Evolutionary conservation across 768 basidiomycete species (phyloP).

Genomic region (Tephrocybe sp.): DNA sequence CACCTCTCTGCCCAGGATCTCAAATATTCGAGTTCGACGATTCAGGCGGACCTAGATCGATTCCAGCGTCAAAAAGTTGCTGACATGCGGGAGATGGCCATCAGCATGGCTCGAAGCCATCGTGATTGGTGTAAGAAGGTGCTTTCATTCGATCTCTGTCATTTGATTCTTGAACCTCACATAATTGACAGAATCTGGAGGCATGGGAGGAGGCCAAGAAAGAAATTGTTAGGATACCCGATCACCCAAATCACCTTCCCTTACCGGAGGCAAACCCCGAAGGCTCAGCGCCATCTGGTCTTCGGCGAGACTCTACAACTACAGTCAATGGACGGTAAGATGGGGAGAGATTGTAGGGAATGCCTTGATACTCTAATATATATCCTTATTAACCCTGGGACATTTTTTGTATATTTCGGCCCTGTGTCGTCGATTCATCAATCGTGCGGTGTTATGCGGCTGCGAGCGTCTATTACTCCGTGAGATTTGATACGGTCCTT

Average conservation of each 20-base stretch:
- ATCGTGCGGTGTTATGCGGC: no score
- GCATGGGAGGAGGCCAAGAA: constrained; percentile 96
- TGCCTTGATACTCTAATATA: constrained; percentile 12
- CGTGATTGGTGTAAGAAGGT: constrained; percentile 98
- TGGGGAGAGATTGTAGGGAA: not conserved
- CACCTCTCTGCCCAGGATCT: constrained; percentile 92
- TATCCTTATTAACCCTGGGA: constrained; percentile 13
- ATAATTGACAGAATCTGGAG: constrained; percentile 75
- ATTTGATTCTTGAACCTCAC: not conserved
- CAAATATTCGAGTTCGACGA: constrained; percentile 94
- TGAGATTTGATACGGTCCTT: no score
- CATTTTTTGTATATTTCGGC: no score
- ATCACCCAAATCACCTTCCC: constrained; percentile 79
- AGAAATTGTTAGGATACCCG: constrained; percentile 88
- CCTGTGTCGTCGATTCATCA: no score
- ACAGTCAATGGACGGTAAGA: no score
- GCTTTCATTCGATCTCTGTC: constrained; percentile 6
- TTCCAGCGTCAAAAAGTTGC: constrained; percentile 99
- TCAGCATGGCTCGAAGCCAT: constrained; percentile 87
- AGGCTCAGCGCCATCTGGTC: constrained; percentile 34
- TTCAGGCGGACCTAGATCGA: constrained; percentile 95
- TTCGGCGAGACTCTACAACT: constrained; percentile 35
- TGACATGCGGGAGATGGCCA: constrained; percentile 91
- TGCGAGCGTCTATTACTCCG: no score
- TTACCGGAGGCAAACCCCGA: constrained; percentile 33